These are phyloP conservation scores for Xylaria sp. DNA, from an alignment of 2,329 filamentous ascomycete genomes.

Conservation along the genomic window DNA sequence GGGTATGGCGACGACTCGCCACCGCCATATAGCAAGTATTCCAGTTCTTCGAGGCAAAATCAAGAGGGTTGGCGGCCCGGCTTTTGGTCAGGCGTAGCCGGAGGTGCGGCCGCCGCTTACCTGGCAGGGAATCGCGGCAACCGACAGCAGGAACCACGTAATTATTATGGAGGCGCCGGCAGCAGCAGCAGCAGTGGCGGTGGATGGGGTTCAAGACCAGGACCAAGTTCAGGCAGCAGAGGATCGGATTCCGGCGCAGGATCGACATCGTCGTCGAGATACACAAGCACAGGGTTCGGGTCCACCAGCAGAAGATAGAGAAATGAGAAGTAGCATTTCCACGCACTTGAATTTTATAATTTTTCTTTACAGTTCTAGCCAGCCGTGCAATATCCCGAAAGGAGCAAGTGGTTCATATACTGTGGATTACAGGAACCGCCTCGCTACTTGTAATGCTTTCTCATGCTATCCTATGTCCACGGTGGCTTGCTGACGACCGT, in stretches of 20 bases:
- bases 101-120: slow-evolving; percentile 76
- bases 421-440: slow-evolving; percentile 22
- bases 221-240: slow-evolving; percentile 43
- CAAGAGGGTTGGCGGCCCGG: slow-evolving; percentile 73
- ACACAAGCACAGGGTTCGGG: slow-evolving; percentile 78
- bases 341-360: not conserved
- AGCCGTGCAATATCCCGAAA: slow-evolving; percentile 12
- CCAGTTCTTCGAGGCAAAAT: slow-evolving; percentile 40
- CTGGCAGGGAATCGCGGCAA: slow-evolving; percentile 65
- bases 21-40: slow-evolving; percentile 62
- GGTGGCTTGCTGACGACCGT: slow-evolving; percentile 11
- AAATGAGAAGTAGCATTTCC: slow-evolving; percentile 12
- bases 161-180: slow-evolving; percentile 32
- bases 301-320: slow-evolving; percentile 61
- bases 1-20: slow-evolving; percentile 58
- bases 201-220: slow-evolving; percentile 42
- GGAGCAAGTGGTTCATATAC: slow-evolving; percentile 10
- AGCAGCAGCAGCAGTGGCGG: slow-evolving; percentile 44
- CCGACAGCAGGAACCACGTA: slow-evolving; percentile 47
- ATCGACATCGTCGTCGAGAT: slow-evolving; percentile 60
- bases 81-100: slow-evolving; percentile 76
- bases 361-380: slow-evolving; percentile 1
- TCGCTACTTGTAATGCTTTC: slow-evolving; percentile 14
- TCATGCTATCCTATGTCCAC: slow-evolving; percentile 37
- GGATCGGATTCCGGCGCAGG: slow-evolving; percentile 47